Evolutionary conservation across 1,139 yeast species (phyloP), one percentile per base, ranked within the genome.

Genomic region (Suhomyces chickasaworum): DNA sequence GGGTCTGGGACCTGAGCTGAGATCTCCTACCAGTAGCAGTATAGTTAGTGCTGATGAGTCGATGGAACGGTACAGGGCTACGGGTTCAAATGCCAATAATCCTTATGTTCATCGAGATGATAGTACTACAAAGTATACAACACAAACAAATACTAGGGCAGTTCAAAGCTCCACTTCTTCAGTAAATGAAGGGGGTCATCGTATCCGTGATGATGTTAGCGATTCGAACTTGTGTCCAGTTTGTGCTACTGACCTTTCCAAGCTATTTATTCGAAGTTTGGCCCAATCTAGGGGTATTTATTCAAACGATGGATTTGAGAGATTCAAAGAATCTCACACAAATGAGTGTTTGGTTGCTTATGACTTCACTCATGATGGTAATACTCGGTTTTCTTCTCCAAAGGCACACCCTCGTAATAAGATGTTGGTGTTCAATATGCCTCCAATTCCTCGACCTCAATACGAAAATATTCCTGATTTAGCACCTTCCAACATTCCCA

Each of bases 381-480:
- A 89, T 31, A 74, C 76, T 36, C 75, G 75, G 34, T 53, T 68
- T 30, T 61, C 60, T 40, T 58, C 67, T 4, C 68, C 69, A 7
- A 63, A 65, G 37, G 65, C 80, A 35, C 71, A 67, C 42, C 68
- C 73, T 4, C 74, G 78, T 41, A 90, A 90, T 62, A 78, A 96
- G 53, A 91, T 93, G 97, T 73, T 91, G 47, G 93, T 90, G 1
- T 90, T 86, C 62, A 79, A 78, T 50, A 78, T 91, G 41, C 78
- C 78, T 0, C 87, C 93, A 0, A 73, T 75, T 37, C 78, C 80
- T 2, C 59, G 61, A 46, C 79, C 79, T 3, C 61, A 65, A 48
- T 71, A 58, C 48, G 79, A 75, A 49, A 57, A 60, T 32, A 70
- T 74, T 37, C 66, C 64, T 5, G 37, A 20, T 22, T 54, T 27